Evolutionary conservation across 495 filamentous ascomycete genomes (phyloP).

Genomic region (Penicillium goetzii): DNA sequence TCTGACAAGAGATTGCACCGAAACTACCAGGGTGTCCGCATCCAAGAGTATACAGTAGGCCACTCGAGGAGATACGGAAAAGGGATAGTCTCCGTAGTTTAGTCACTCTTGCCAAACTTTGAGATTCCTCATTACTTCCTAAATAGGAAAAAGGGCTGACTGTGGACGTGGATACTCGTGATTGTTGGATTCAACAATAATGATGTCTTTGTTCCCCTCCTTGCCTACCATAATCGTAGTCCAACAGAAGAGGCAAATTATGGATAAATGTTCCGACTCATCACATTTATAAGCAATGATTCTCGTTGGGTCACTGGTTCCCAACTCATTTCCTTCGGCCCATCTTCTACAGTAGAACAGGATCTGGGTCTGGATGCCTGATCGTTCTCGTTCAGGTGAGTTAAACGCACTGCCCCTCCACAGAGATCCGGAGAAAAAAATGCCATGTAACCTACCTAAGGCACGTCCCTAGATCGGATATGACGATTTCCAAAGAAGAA

Average conservation of each 20-base stretch:
- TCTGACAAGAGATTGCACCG: neutral
- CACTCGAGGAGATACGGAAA: neutral
- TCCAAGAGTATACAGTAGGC: too few relatives aligned
- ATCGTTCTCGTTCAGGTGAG: neutral
- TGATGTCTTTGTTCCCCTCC: neutral
- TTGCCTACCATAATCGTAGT: neutral
- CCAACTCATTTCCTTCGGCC: neutral
- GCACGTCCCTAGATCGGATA: neutral
- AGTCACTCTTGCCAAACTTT: neutral
- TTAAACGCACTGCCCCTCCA: neutral
- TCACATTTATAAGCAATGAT: neutral
- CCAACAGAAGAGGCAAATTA: neutral
- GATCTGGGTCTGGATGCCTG: neutral
- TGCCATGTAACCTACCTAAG: neutral
- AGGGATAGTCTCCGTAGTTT: neutral
- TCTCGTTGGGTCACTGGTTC: neutral
- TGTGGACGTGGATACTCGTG: neutral
- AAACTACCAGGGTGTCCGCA: too few relatives aligned
- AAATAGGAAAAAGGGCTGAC: neutral
- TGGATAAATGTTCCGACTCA: neutral
- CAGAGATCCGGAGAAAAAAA: neutral
- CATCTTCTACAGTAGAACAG: neutral
- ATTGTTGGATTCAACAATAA: neutral
- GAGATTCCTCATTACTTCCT: neutral
- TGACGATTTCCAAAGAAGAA: neutral